Conservation (phyloP, 1,284 basidiomycete species). For the Ustilago sp. region DNA sequence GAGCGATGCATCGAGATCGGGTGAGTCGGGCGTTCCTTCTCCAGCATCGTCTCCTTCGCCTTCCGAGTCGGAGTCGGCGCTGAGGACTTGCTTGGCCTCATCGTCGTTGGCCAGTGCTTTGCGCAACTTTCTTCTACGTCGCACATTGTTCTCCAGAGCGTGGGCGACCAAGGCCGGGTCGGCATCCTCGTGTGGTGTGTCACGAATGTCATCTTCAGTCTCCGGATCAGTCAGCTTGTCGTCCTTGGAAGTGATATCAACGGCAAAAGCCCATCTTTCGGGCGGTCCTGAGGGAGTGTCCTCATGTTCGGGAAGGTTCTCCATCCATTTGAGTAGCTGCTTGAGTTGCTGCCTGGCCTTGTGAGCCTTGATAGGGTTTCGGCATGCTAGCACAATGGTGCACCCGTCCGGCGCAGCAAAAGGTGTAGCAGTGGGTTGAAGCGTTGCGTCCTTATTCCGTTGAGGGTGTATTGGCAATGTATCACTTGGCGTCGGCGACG, state of each 20-base stretch:
- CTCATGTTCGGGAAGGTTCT: slow-evolving; percentile 58
- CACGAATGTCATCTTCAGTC: slow-evolving; percentile 46
- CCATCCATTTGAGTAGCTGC: slow-evolving; percentile 54
- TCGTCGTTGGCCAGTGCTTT: slow-evolving; percentile 40
- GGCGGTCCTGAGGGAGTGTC: slow-evolving; percentile 52
- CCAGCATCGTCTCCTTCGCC: slow-evolving; percentile 12
- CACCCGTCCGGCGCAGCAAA: slow-evolving; percentile 67
- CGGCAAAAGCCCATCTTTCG: slow-evolving; percentile 50
- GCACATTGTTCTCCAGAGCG: slow-evolving; percentile 47
- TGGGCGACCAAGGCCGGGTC: slow-evolving; percentile 54
- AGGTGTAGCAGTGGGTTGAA: slow-evolving; percentile 54
- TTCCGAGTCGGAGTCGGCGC: slow-evolving; percentile 9
- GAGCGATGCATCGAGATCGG: slow-evolving; percentile 41
- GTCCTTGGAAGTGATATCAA: slow-evolving; percentile 40
- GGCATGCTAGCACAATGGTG: slow-evolving; percentile 67
- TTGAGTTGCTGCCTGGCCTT: slow-evolving; percentile 60
- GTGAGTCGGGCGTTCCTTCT: slow-evolving; percentile 9
- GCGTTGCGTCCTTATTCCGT: slow-evolving; percentile 14
- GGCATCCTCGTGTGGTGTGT: slow-evolving; percentile 57
- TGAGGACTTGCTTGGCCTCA: slow-evolving; percentile 16
- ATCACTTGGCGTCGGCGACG: slow-evolving; percentile 63
- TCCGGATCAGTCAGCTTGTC: slow-evolving; percentile 48
- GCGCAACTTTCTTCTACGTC: slow-evolving; percentile 46
- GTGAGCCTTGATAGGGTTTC: slow-evolving; percentile 68
- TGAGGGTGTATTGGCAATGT: slow-evolving; percentile 52